phyloP scores from a whole-genome alignment of 2,329 filamentous ascomycete genomes.

The Ramichloridium luteum region DNA sequence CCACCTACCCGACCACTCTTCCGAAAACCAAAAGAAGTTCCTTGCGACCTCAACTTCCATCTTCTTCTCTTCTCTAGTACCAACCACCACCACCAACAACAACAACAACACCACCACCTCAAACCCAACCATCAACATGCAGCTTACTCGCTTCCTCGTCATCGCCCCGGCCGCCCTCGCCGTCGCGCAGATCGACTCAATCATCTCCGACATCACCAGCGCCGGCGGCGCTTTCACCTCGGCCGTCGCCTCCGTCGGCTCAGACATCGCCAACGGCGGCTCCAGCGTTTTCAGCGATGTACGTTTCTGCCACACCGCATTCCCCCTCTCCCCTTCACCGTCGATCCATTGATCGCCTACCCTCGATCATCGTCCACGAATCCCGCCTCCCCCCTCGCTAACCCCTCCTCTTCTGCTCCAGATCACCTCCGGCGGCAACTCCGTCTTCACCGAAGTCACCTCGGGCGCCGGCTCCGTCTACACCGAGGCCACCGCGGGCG shows the following conservation, averaged over 20 bases:
- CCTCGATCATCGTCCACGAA: too few species aligned
- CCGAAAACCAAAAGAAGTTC: too few species aligned
- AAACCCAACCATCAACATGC: constrained; percentile 11
- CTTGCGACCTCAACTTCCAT: neutral
- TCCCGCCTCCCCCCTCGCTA: too few species aligned
- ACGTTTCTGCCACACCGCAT: too few species aligned
- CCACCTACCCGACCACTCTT: constrained; percentile 1
- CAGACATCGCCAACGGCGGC: constrained; percentile 8
- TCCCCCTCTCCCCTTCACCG: too few species aligned
- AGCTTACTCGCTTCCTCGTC: constrained; percentile 13
- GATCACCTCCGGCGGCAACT: too few species aligned
- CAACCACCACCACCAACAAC: neutral
- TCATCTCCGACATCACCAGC: constrained; percentile 9
- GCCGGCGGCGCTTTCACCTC: constrained; percentile 9
- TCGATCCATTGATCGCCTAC: too few species aligned
- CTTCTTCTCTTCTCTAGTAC: neutral
- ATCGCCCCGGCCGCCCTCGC: constrained; percentile 12
- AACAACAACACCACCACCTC: constrained; percentile 2
- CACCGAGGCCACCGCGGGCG: constrained; percentile 8
- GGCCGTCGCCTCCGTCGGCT: constrained; percentile 5
- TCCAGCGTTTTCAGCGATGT: constrained; percentile 4
- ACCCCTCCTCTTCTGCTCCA: too few species aligned
- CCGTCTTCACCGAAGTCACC: too few species aligned
- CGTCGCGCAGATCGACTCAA: constrained; percentile 10
- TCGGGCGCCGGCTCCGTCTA: constrained; percentile 8